A percentile compares a stretch with the other conserved stretches of the same genome.
phyloP scores from a whole-genome alignment of 2,329 filamentous ascomycete genomes.

The Aspergillus sp. region DNA sequence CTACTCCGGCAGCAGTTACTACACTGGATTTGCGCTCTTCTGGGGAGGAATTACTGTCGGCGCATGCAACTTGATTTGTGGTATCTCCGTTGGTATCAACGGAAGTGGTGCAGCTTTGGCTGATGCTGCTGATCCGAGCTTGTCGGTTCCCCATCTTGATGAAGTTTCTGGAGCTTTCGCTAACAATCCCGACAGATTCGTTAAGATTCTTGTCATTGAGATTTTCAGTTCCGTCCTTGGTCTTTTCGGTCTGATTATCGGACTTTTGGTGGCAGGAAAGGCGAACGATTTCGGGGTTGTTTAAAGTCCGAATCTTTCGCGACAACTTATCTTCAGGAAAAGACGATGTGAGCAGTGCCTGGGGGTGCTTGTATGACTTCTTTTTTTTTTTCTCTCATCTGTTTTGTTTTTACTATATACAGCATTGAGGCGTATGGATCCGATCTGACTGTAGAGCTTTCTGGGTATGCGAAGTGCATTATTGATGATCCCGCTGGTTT shows the following conservation, averaged over 20 bases:
- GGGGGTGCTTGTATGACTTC: constrained; percentile 16
- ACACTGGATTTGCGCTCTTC: constrained; percentile 92
- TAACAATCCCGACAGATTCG: constrained; percentile 60
- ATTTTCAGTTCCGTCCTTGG: constrained; percentile 98
- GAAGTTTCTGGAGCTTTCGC: not conserved
- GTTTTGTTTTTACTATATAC: constrained; percentile 29
- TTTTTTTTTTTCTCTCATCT: constrained; percentile 14
- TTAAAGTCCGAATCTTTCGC: constrained; percentile 6
- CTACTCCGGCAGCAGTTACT: constrained; percentile 76
- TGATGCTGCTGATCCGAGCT: constrained; percentile 83
- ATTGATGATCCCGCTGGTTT: constrained; percentile 22
- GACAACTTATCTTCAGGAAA: not conserved
- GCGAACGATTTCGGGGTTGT: constrained; percentile 62
- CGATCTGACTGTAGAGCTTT: constrained; percentile 23
- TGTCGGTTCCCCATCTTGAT: constrained; percentile 56
- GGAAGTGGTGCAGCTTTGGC: constrained; percentile 93
- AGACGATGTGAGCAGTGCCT: not conserved
- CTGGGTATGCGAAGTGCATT: constrained; percentile 22
- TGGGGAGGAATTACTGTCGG: constrained; percentile 95
- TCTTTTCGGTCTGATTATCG: constrained; percentile 92
- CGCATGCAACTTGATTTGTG: constrained; percentile 91
- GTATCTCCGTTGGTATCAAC: constrained; percentile 95
- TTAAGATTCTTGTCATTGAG: constrained; percentile 98
- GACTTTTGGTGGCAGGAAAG: constrained; percentile 80
- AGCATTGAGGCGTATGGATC: constrained; percentile 36